Base-by-base conservation (phyloP, 1,139 yeast genomes). In the Pichia sp. region DNA sequence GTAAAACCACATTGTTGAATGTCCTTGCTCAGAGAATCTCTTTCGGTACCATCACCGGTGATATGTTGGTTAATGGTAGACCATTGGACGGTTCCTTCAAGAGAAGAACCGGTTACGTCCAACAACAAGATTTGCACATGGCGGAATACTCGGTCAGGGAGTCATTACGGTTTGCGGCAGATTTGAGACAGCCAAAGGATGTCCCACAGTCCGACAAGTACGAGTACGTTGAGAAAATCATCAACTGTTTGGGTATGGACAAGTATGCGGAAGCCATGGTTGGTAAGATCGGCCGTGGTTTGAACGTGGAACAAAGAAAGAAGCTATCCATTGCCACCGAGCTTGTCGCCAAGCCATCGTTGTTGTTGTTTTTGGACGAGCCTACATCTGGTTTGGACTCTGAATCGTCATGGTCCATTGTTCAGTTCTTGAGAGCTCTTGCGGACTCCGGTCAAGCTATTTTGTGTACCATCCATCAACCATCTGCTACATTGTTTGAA, bases 1-100 rank as follows among this genome's bases (percentile, higher is more conserved):
- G 83, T 54, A 77, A 77, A 51, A 75, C 83, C 0, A 76, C 83
- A 0, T 54, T 77, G 35, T 62, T 77, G 47, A 74, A 76, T 48
- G 67, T 70, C 32, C 58, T 77, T 40, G 74, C 82, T 20, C 70
- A 67, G 43, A 60, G 79, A 52, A 55, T 67, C 31, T 68, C 67
- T 37, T 59, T 61, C 48, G 77, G 76, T 41, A 62, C 64, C 22
- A 60, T 72, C 23, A 66, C 75, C 25, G 78, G 79, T 46, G 72
- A 67, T 33, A 67, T 70, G 64, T 51, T 69, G 32, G 74, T 72
- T 18, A 70, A 72, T 48, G 76, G 76, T 39, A 57, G 58, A 33
- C 62, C 65, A n/a, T 50, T 70, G 30, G 59, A 62, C 20, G 17
- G 28, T 2, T 62, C 76, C 1, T 70, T 72, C 46, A 61, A 66